Base-by-base conservation (phyloP, 805 yeast genomes). In the Candida pseudoglaebosa region DNA sequence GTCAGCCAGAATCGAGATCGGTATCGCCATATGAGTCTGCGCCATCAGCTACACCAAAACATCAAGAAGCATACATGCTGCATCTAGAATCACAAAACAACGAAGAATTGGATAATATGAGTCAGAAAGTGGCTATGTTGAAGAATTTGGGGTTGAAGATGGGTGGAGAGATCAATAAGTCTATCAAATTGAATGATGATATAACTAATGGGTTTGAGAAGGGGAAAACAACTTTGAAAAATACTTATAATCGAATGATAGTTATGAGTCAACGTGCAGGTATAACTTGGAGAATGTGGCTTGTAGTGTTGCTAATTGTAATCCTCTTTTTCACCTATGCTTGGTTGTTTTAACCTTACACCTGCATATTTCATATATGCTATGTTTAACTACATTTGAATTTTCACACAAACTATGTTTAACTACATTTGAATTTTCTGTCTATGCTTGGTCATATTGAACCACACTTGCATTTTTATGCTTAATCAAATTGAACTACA, bases 181-280 rank as follows among this genome's bases (percentile, higher is more conserved):
- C 66, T 9, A 58, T 66, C 38, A 46, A 62, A 39, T 45, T 69
- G 38, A 68, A 67, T 44, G 73, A 67, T 41, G 70, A 65, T 10
- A 62, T 69, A 38, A 58, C 68, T 28, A 60, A 67, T 43, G 46
- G 48, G 12, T 63, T 69, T 45, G 73, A 66, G 49, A 50, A 53
- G 38, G 73, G 73, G 9, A 59, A 55, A 39, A 51, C 66, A 29
- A 56, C 70, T 9, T 60, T 69, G 47, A 67, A 66, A 41, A 62
- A 63, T 45, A 69, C 75, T 1, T 69, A 57, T 46, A 67, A 63
- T 48, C 52, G 56, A 40, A 69, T 69, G 75, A 58, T 69, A 34
- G 51, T 61, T 20, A 67, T 69, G 75, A 67, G 73, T 53, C 60
- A 66, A 52, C 49, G 67, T 29, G 73, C 73, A 10, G 75, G 75